Evolutionary conservation across 106 monocot genomes (phyloP), one percentile per base, ranked within the genome.

Genomic region (Agapanthus africanus): DNA sequence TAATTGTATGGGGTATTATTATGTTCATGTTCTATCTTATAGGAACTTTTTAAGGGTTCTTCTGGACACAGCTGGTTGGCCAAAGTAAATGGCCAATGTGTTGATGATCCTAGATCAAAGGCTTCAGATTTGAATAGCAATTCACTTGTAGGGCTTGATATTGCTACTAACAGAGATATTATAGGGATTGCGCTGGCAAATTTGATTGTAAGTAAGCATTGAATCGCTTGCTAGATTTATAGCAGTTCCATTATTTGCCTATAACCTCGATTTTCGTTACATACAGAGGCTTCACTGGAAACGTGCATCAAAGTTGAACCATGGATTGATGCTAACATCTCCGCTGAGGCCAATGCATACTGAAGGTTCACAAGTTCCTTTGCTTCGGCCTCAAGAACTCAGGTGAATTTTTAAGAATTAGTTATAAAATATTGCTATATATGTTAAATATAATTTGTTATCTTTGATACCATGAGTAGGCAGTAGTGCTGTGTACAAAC

Each of bases 151-250:
- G 51, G 66, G 14, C 88, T 85, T 70, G 82, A 89, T 60, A 59
- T 82, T 74, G 82, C 85, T 61, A 79, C 79, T 60, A 89, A 85
- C 61, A 84, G 85, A 65, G 88, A 89, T 69, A 82, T 89, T 59
- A 89, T 89, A 56, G 85, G 82, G 35, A 82, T 89, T 77, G 79
- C 79, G 11, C 66, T 89, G 22, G 88, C 88, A 71, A 82, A 85
- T 77, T 69, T 89, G n/a, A 89, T 82, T 77, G 88, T 85, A 85
- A 71, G 88, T 74, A 0, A n/a, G n/a, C n/a, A n/a, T n/a, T n/a
- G n/a, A n/a, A n/a, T n/a, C n/a, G n/a, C n/a, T n/a, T n/a, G n/a
- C n/a, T n/a, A n/a, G n/a, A n/a, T n/a, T n/a, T n/a, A n/a, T n/a
- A n/a, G n/a, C n/a, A n/a, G 34, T 64, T 34, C 49, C 27, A 9